Evolutionary conservation across 352 stramenopile genomes (phyloP).

Genomic region (Pythium phragmiticola): DNA sequence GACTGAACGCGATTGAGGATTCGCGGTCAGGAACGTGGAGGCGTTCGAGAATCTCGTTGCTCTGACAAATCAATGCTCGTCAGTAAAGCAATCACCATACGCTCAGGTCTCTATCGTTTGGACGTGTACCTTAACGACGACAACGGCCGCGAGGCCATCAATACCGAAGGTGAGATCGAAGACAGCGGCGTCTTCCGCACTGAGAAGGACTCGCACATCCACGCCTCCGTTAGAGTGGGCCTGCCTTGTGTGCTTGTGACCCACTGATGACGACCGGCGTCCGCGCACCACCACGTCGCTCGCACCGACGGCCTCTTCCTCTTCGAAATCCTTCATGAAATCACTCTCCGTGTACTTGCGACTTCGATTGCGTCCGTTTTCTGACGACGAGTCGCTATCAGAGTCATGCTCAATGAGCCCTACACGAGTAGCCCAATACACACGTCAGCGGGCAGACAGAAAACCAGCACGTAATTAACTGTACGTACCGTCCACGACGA

Average conservation of each 20-base stretch:
- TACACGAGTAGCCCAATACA: neutral
- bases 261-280: constrained; percentile 2
- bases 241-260: constrained; percentile 2
- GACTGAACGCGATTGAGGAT: constrained; percentile 34
- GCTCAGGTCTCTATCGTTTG: neutral
- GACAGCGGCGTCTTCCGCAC: constrained; percentile 52
- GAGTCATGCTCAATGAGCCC: constrained; percentile 29
- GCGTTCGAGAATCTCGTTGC: constrained; percentile 50
- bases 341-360: constrained; percentile 74
- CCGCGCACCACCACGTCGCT: constrained; percentile 19
- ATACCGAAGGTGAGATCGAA: constrained; percentile 65
- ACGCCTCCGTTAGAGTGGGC: constrained; percentile 18
- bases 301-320: constrained; percentile 50
- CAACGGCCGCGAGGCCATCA: constrained; percentile 56
- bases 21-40: constrained; percentile 37
- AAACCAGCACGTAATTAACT: neutral
- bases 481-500: constrained; percentile 15
- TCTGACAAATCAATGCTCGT: constrained; percentile 24
- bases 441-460: neutral
- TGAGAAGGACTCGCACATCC: constrained; percentile 54
- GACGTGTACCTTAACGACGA: constrained; percentile 54
- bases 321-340: constrained; percentile 80
- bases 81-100: neutral
- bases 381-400: constrained; percentile 45
- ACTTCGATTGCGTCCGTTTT: constrained; percentile 38